Conservation (phyloP, 495 filamentous ascomycete genomes). For the Penicillium arizonense region DNA sequence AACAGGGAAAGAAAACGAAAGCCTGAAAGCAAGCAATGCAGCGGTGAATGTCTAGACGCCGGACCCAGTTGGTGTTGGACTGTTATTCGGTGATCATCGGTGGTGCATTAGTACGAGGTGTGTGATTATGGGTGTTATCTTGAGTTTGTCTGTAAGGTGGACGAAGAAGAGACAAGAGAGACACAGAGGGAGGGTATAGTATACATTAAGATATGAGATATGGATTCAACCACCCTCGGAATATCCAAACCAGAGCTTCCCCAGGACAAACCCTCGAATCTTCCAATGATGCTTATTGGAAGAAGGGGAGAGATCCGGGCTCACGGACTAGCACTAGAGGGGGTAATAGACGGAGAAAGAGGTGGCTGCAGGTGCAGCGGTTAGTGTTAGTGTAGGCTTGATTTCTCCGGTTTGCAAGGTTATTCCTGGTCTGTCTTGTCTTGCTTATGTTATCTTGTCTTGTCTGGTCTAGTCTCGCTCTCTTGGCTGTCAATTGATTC, state of each 20-base stretch:
- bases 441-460: no score
- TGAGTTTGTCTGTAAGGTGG: no score
- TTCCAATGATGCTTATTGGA: background rate
- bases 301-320: background rate
- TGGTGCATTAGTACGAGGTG: background rate
- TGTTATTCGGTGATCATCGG: background rate
- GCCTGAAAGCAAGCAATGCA: background rate
- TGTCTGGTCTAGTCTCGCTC: no score
- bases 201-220: no score
- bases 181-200: no score
- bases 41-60: background rate
- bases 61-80: background rate
- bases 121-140: background rate
- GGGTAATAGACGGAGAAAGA: conserved; percentile 14
- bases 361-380: background rate
- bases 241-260: background rate
- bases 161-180: no score
- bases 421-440: no score
- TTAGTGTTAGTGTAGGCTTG: no score
- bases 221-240: no score
- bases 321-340: conserved; percentile 15
- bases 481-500: no score
- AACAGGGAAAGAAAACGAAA: background rate
- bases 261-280: background rate
- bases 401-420: no score